phyloP scores from a whole-genome alignment of 441 rosid genomes.

The Bocquillonia castaneifolia region DNA sequence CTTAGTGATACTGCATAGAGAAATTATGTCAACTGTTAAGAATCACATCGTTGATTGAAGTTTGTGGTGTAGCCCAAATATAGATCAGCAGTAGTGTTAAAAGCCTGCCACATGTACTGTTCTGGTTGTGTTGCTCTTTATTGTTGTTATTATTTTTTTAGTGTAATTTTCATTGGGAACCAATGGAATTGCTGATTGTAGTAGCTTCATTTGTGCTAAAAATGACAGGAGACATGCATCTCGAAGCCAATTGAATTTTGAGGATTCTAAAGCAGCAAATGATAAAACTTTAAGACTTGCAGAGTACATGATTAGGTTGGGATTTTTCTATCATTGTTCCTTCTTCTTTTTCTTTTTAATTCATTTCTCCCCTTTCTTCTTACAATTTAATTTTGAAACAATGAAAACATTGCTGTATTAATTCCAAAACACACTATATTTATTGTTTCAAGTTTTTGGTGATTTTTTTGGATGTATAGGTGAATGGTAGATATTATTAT shows the following conservation, averaged over 20 bases:
- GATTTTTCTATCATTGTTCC: conserved; percentile 7
- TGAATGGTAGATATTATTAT: background rate
- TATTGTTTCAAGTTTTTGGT: background rate
- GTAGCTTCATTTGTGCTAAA: conserved; percentile 9
- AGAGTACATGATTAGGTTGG: conserved; percentile 67
- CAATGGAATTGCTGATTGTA: conserved; percentile 1
- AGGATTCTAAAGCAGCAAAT: conserved; percentile 38
- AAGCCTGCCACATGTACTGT: background rate
- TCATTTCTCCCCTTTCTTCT: background rate
- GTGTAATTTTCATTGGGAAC: background rate
- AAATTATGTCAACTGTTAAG: background rate
- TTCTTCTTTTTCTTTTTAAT: background rate
- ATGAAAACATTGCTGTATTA: background rate
- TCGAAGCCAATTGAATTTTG: conserved; percentile 40
- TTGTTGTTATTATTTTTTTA: background rate
- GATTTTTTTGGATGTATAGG: background rate
- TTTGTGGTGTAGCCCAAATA: background rate
- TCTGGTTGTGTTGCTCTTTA: background rate
- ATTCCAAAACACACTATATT: background rate
- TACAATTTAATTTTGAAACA: too few species aligned
- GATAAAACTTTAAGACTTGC: conserved; percentile 54
- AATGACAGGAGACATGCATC: conserved; percentile 59
- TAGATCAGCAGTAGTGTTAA: background rate
- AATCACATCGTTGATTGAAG: background rate
- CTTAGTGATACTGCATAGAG: background rate